Conservation (phyloP, 371 early-diverging fungal genomes). For the Entomophthora muscae region DNA sequence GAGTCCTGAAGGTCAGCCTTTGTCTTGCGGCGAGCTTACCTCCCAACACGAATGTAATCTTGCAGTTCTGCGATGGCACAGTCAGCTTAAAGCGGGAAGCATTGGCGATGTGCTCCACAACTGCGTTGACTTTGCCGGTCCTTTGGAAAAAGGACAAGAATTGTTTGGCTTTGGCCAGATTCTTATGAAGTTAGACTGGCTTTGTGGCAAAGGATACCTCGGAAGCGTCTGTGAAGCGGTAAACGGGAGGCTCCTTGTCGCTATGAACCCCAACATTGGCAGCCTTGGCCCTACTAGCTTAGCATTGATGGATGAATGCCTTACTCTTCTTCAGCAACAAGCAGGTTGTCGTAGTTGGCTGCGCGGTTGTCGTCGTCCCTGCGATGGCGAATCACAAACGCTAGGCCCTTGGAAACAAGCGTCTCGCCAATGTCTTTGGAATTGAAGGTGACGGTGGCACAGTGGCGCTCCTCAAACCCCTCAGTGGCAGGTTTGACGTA, state of each 20-base stretch:
- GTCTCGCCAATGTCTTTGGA: slow-evolving; percentile 56
- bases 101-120: slow-evolving; percentile 73
- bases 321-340: slow-evolving; percentile 59
- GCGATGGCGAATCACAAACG: slow-evolving; percentile 64
- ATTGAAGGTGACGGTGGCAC: slow-evolving; percentile 58
- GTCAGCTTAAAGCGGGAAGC: slow-evolving; percentile 68
- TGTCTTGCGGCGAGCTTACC: slow-evolving; percentile 14
- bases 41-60: slow-evolving; percentile 65
- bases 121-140: slow-evolving; percentile 42
- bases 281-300: slow-evolving; percentile 27
- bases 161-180: slow-evolving; percentile 59
- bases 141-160: slow-evolving; percentile 72
- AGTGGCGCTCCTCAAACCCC: slow-evolving; percentile 70
- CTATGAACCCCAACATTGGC: slow-evolving; percentile 53
- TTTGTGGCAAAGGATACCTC: slow-evolving; percentile 23
- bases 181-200: slow-evolving; percentile 32
- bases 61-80: slow-evolving; percentile 70
- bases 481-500: slow-evolving; percentile 78
- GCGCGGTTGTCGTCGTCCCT: slow-evolving; percentile 79
- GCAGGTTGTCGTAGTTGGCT: slow-evolving; percentile 62
- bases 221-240: slow-evolving; percentile 44
- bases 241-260: slow-evolving; percentile 50
- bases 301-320: background rate
- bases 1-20: slow-evolving; percentile 21
- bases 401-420: slow-evolving; percentile 63